Evolutionary conservation across 169 alveolate genomes (phyloP).

Genomic region (Amoebophrya sp.): DNA sequence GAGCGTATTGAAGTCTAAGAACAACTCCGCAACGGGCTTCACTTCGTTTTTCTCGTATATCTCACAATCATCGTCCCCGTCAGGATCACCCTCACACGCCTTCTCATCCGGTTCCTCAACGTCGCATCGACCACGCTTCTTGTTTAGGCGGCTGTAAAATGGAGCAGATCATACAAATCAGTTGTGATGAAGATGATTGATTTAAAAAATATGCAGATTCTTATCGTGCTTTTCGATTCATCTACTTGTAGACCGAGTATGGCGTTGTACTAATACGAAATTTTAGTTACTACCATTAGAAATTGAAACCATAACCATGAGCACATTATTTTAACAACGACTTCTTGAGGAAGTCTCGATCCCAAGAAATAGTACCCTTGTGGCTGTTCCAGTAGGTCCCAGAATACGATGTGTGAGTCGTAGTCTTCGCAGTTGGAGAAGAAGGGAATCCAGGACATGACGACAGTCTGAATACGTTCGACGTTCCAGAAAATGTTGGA

Average conservation of each 20-base stretch:
- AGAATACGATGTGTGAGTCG: constrained; percentile 31
- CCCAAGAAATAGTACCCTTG: too few species aligned
- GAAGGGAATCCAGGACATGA: constrained; percentile 30
- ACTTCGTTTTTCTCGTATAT: constrained; percentile 30
- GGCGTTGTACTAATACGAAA: too few species aligned
- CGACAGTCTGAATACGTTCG: constrained; percentile 30
- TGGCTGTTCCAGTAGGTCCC: constrained; percentile 35
- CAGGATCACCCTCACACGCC: not conserved
- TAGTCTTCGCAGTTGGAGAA: constrained; percentile 31
- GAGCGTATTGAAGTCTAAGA: constrained; percentile 25
- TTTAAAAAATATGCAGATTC: too few species aligned
- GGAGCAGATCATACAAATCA: too few species aligned
- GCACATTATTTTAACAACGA: too few species aligned
- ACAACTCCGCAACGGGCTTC: constrained; percentile 32
- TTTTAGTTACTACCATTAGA: too few species aligned
- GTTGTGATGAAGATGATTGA: too few species aligned
- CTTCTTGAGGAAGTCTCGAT: too few species aligned
- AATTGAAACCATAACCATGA: too few species aligned
- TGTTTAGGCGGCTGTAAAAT: too few species aligned
- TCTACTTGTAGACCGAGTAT: too few species aligned
- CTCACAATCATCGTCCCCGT: constrained; percentile 20
- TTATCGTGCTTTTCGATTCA: too few species aligned
- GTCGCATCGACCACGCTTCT: constrained; percentile 25
- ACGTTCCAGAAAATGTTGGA: constrained; percentile 30
- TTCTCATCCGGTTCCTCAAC: not conserved